A percentile compares a stretch with the other conserved stretches of the same genome.
Evolutionary conservation across 202 grass and related monocot species (phyloP).

Genomic region (Eragrostis tef): DNA sequence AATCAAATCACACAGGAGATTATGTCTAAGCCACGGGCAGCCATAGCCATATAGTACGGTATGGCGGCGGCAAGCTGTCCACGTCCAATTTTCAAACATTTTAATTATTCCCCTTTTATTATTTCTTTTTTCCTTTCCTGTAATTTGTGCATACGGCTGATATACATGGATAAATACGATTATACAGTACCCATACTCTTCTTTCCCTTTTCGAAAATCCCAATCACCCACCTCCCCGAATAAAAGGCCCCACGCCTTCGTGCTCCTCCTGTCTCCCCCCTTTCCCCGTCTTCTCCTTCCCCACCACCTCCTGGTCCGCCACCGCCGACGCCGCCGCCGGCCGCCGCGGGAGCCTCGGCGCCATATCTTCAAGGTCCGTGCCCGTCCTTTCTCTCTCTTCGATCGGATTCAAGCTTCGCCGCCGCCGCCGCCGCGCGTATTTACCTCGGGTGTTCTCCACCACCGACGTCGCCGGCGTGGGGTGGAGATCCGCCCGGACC

Average conservation of each 20-base stretch:
- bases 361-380: slow-evolving; percentile 38
- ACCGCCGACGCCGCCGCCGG: slow-evolving; percentile 24
- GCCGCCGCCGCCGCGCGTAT: not conserved
- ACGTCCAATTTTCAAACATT: not conserved
- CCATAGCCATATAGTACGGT: not conserved
- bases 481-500: not conserved
- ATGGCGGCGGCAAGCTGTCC: not conserved
- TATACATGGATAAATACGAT: not conserved
- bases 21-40: not conserved
- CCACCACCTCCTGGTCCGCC: slow-evolving; percentile 22
- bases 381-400: not conserved
- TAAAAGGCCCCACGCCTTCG: slow-evolving; percentile 43
- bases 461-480: not conserved
- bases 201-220: slow-evolving; percentile 31
- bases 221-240: slow-evolving; percentile 40
- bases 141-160: not conserved
- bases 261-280: slow-evolving; percentile 30
- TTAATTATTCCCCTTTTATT: not conserved
- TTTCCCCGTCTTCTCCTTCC: not conserved
- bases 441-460: not conserved
- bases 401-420: slow-evolving; percentile 34
- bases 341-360: slow-evolving; percentile 10
- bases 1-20: not conserved
- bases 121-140: not conserved
- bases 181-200: not conserved